These are phyloP conservation scores for Botryosphaeria dothidea DNA, from an alignment of 2,329 filamentous ascomycete species.

Conservation along the genomic window DNA sequence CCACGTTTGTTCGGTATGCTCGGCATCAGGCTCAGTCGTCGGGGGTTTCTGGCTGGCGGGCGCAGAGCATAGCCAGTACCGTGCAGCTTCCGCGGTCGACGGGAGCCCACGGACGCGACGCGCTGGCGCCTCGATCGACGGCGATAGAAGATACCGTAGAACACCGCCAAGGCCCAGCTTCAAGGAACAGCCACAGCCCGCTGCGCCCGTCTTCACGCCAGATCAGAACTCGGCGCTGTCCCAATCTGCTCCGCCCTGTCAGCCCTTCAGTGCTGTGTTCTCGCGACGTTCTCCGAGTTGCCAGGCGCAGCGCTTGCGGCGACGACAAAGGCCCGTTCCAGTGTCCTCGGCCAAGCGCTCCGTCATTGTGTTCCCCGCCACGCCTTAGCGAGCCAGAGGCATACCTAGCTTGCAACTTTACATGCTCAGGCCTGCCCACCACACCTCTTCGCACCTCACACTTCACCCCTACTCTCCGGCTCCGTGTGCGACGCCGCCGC, in stretches of 20 bases:
- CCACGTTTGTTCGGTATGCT: too few species aligned
- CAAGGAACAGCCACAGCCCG: not conserved
- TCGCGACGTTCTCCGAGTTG: not conserved
- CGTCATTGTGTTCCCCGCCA: slow-evolving; percentile 21
- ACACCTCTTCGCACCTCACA: slow-evolving; percentile 1
- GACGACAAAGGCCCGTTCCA: slow-evolving; percentile 14
- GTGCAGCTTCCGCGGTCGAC: not conserved
- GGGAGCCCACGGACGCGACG: not conserved
- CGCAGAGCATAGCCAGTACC: too few species aligned
- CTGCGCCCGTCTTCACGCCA: not conserved
- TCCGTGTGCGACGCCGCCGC: slow-evolving; percentile 10
- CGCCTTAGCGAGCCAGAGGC: slow-evolving; percentile 20
- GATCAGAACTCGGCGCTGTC: not conserved
- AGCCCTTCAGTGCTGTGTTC: not conserved
- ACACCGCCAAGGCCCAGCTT: not conserved
- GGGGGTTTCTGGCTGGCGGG: too few species aligned
- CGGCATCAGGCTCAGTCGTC: too few species aligned
- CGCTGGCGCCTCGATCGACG: not conserved
- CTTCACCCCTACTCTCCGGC: not conserved
- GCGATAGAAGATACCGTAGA: not conserved
- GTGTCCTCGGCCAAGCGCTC: slow-evolving; percentile 5
- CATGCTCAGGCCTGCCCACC: slow-evolving; percentile 16
- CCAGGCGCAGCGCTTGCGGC: not conserved
- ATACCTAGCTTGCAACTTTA: slow-evolving; percentile 18
- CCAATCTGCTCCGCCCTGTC: not conserved